Evolutionary conservation across 2,329 filamentous ascomycete species (phyloP).

Genomic region (Dissoconium aciculare): DNA sequence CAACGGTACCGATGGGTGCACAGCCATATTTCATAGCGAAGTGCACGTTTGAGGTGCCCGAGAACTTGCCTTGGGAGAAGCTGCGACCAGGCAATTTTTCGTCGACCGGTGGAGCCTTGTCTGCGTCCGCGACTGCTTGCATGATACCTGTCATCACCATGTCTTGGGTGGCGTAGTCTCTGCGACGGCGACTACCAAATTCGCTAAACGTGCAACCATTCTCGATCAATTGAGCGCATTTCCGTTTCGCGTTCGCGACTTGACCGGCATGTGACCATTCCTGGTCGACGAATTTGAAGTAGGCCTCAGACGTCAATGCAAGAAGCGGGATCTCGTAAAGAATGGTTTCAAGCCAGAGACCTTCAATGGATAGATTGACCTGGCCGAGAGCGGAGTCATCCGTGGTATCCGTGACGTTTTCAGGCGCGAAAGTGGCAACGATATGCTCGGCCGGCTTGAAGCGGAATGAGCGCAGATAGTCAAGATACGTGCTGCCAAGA

Average conservation of each 20-base stretch:
- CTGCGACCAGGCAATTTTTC: too few relatives aligned
- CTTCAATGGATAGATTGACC: slow-evolving; percentile 60
- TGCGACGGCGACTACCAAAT: slow-evolving; percentile 75
- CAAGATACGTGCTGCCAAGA: slow-evolving; percentile 60
- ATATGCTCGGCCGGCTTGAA: slow-evolving; percentile 73
- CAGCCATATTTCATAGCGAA: slow-evolving; percentile 87
- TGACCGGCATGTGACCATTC: slow-evolving; percentile 86
- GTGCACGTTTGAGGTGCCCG: slow-evolving; percentile 91
- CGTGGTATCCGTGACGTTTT: slow-evolving; percentile 40
- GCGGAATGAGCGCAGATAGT: slow-evolving; percentile 67
- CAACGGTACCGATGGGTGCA: slow-evolving; percentile 72
- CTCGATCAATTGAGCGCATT: slow-evolving; percentile 63
- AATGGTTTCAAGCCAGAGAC: slow-evolving; percentile 86
- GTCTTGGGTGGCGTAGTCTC: slow-evolving; percentile 91
- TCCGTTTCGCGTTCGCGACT: slow-evolving; percentile 67
- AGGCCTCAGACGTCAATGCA: slow-evolving; percentile 83
- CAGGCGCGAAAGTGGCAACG: slow-evolving; percentile 47
- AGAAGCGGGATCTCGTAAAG: slow-evolving; percentile 94
- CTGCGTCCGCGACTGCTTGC: slow-evolving; percentile 50
- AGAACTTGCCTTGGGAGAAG: slow-evolving; percentile 60
- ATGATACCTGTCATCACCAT: slow-evolving; percentile 78
- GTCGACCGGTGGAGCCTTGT: slow-evolving; percentile 40
- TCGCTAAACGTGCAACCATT: slow-evolving; percentile 82
- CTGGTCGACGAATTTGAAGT: slow-evolving; percentile 89
- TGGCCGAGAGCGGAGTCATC: slow-evolving; percentile 52